A percentile compares a stretch with the other conserved stretches of the same genome.
These are phyloP conservation scores for Marasmius fiardii DNA, from an alignment of 1,284 basidiomycete genomes.

Conservation along the genomic window DNA sequence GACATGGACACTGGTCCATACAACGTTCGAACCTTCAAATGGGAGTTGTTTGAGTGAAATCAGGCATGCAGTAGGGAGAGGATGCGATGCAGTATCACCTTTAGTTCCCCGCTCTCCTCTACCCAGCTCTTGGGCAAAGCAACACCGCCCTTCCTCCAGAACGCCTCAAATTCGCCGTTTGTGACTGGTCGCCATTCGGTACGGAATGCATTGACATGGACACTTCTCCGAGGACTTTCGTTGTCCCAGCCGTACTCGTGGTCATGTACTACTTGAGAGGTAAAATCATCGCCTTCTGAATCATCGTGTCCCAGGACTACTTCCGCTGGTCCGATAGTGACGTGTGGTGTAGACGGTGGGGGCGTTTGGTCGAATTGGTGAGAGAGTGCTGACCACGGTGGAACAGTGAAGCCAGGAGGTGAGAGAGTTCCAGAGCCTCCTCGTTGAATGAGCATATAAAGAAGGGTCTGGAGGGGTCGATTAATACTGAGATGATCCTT, in stretches of 20 bases:
- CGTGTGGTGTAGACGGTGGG: constrained; percentile 32
- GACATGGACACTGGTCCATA: constrained; percentile 76
- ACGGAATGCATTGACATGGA: constrained; percentile 54
- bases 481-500: constrained; percentile 8
- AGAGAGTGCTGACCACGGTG: constrained; percentile 69
- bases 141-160: constrained; percentile 39
- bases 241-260: constrained; percentile 94
- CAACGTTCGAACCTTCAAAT: constrained; percentile 77
- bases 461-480: constrained; percentile 63
- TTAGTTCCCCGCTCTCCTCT: constrained; percentile 32
- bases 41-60: too few species aligned
- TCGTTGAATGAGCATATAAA: constrained; percentile 90
- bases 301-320: constrained; percentile 82
- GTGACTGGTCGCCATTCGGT: constrained; percentile 79
- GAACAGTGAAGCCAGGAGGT: constrained; percentile 69
- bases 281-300: constrained; percentile 68
- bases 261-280: constrained; percentile 30
- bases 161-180: constrained; percentile 64
- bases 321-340: constrained; percentile 52
- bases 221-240: constrained; percentile 67
- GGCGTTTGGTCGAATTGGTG: constrained; percentile 50
- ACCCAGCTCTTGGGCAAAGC: constrained; percentile 63
- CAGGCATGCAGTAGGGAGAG: too few species aligned
- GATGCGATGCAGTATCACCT: too few species aligned
- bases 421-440: constrained; percentile 70